Evolutionary conservation across 2,329 filamentous ascomycete genomes (phyloP).

Genomic region (Malbranchea zuffiana): DNA sequence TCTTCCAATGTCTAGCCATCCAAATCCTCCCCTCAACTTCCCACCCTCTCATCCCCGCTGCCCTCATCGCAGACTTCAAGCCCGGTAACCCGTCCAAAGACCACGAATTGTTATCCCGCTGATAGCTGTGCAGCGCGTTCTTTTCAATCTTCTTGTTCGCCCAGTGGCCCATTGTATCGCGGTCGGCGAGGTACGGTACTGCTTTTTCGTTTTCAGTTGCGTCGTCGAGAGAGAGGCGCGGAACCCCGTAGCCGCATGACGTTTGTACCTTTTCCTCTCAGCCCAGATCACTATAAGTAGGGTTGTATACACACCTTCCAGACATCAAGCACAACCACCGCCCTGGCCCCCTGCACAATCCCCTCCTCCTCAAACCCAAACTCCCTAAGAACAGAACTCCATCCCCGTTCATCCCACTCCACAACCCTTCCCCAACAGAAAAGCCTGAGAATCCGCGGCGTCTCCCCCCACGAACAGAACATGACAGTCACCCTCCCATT

Average conservation of each 20-base stretch:
- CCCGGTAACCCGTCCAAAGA: conserved; percentile 53
- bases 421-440: conserved; percentile 51
- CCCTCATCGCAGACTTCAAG: conserved; percentile 43
- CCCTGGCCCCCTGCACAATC: conserved; percentile 41
- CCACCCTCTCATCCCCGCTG: conserved; percentile 40
- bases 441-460: conserved; percentile 53
- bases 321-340: conserved; percentile 51
- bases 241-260: conserved; percentile 56
- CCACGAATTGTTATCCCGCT: conserved; percentile 43
- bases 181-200: conserved; percentile 37
- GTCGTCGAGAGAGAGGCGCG: conserved; percentile 36
- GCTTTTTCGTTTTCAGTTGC: conserved; percentile 23
- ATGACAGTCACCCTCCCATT: conserved; percentile 65
- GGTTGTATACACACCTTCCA: conserved; percentile 40
- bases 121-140: conserved; percentile 46
- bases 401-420: conserved; percentile 49
- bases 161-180: conserved; percentile 47
- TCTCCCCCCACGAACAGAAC: conserved; percentile 55
- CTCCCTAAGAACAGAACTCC: conserved; percentile 37
- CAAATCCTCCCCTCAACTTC: conserved; percentile 29
- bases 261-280: conserved; percentile 43
- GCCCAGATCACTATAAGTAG: neutral
- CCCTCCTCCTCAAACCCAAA: conserved; percentile 36
- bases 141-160: conserved; percentile 40
- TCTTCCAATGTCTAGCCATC: conserved; percentile 14